Evolutionary conservation across 192 early-diverging fungal genomes (phyloP), one percentile per base, ranked within the genome.

Genomic region (Podochytrium sp.): DNA sequence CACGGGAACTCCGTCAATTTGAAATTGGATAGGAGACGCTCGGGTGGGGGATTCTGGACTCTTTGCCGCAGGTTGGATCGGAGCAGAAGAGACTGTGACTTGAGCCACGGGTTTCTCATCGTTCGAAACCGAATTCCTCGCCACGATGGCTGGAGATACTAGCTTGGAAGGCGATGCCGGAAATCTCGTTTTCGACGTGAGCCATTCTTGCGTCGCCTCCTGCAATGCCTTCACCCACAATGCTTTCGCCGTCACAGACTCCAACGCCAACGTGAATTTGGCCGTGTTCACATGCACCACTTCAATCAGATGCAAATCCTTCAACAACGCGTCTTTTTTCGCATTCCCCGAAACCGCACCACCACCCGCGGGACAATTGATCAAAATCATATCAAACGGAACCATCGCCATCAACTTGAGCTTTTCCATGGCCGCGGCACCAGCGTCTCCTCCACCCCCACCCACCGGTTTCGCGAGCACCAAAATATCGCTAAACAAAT

Each of bases 401-500:
- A 82, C 75, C 76, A 81, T 83, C 5, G 75, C 78, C 32, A 85
- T 58, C 14, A 87, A 39, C 73, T 87, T 87, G 32, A 84, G 76
- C 61, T 83, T 84, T 16, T 74, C 72, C 10, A 29, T 27, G 10
- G 60, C 14, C 16, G 33, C 16, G 30, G 20, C 1, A 57, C 29
- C 29, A 18, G 20, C 29, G 18, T 16, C 20, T 14, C 29, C 29
- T 18, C 33, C 59, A 0, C 16, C 37, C 6, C 59, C 59, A n/a
- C 58, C 75, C 10, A 63, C 20, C 47, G 51, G 62, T 53, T 86
- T 87, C 30, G 84, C 80, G n/a, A 87, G n/a, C 23, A 87, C 29
- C 27, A 87, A 51, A 75, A 86, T 80, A 61, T 87, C 86, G 71
- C 83, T 87, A 67, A 87, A 87, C 14, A 87, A 59, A 69, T 79